These are phyloP conservation scores for Ogataea saltuana DNA, from an alignment of 805 yeast genomes.

Conservation along the genomic window DNA sequence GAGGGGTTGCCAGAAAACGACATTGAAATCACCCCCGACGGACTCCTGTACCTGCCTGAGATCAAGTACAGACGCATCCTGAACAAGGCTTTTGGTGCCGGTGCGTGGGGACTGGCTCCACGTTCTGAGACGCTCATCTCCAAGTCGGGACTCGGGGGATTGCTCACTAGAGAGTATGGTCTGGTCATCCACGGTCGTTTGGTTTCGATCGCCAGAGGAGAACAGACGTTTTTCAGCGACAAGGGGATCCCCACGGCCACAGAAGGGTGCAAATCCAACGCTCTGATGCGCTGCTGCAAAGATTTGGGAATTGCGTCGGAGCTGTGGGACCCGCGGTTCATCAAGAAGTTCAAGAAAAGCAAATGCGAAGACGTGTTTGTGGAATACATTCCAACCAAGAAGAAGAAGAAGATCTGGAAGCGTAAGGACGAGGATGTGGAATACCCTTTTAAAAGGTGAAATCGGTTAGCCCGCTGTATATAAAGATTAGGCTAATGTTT, in stretches of 20 bases:
- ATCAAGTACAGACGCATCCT: slow-evolving; percentile 90
- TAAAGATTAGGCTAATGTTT: too few relatives aligned
- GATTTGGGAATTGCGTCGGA: slow-evolving; percentile 97
- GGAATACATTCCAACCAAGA: slow-evolving; percentile 78
- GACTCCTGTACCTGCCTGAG: slow-evolving; percentile 87
- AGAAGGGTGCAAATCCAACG: slow-evolving; percentile 96
- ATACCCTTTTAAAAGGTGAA: slow-evolving; percentile 69
- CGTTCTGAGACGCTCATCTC: slow-evolving; percentile 82
- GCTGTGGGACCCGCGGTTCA: slow-evolving; percentile 94
- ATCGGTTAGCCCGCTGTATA: not conserved
- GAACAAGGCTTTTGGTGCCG: slow-evolving; percentile 94
- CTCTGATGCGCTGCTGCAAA: slow-evolving; percentile 96
- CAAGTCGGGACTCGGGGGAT: slow-evolving; percentile 39
- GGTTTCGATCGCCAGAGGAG: slow-evolving; percentile 92
- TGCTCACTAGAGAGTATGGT: slow-evolving; percentile 87
- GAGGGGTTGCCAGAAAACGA: slow-evolving; percentile 68
- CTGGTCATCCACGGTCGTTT: slow-evolving; percentile 83
- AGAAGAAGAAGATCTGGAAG: slow-evolving; percentile 90
- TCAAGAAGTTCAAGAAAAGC: slow-evolving; percentile 61
- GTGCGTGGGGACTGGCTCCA: slow-evolving; percentile 98
- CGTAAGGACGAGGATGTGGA: slow-evolving; percentile 80
- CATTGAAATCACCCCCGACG: slow-evolving; percentile 95
- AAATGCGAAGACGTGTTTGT: slow-evolving; percentile 82
- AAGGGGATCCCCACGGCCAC: slow-evolving; percentile 91
- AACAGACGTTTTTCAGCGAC: slow-evolving; percentile 86